phyloP scores from a whole-genome alignment of 2,329 filamentous ascomycete species.

The Tolypocladium pustulatum region DNA sequence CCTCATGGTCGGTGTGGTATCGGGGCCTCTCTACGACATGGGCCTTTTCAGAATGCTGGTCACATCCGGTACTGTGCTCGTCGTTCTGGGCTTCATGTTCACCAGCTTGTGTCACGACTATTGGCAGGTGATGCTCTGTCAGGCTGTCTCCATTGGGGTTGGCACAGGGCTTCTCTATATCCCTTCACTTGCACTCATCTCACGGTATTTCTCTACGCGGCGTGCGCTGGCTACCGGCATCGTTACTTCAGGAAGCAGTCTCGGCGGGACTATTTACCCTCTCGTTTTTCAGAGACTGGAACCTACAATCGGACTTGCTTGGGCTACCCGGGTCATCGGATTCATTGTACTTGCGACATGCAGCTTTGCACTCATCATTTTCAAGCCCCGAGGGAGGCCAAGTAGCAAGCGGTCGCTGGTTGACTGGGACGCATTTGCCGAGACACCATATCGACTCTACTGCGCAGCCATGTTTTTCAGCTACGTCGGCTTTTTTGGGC shows the following conservation, averaged over 20 bases:
- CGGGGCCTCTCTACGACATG: constrained; percentile 28
- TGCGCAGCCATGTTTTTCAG: constrained; percentile 21
- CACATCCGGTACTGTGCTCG: constrained; percentile 19
- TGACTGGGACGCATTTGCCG: constrained; percentile 7
- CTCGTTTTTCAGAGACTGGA: constrained; percentile 23
- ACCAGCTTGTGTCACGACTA: constrained; percentile 24
- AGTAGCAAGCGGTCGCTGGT: not conserved
- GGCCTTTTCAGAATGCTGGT: constrained; percentile 24
- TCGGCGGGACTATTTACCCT: constrained; percentile 27
- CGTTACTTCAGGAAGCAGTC: constrained; percentile 27
- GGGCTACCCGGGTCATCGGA: constrained; percentile 23
- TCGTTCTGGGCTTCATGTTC: constrained; percentile 28
- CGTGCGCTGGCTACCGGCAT: constrained; percentile 31
- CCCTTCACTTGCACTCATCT: constrained; percentile 27
- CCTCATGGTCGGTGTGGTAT: constrained; percentile 22
- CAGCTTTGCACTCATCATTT: constrained; percentile 15
- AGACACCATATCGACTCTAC: constrained; percentile 19
- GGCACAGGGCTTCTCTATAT: constrained; percentile 29
- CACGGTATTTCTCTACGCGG: constrained; percentile 21
- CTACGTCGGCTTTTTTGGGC: constrained; percentile 24
- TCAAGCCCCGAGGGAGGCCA: constrained; percentile 13
- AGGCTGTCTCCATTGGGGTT: constrained; percentile 30
- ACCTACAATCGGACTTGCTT: constrained; percentile 19
- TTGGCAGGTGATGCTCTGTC: constrained; percentile 30
- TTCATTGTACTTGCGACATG: constrained; percentile 22